These are phyloP conservation scores for Chytriomyces hyalinus DNA, from an alignment of 192 early-diverging fungal genomes.

Conservation along the genomic window DNA sequence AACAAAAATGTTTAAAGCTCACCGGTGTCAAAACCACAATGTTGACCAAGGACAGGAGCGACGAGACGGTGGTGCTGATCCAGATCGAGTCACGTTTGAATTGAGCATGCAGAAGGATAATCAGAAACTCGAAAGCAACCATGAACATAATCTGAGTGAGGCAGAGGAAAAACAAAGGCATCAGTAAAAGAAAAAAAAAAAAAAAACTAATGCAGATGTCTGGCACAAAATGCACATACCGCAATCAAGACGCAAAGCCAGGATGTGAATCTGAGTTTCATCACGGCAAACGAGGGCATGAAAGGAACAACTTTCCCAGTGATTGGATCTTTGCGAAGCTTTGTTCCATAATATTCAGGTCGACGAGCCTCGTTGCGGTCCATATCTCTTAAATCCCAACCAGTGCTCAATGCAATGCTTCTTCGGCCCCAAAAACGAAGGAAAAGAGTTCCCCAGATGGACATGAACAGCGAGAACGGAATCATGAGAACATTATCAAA, in stretches of 20 bases:
- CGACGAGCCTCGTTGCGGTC: slow-evolving; percentile 58
- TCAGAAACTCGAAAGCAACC: slow-evolving; percentile 35
- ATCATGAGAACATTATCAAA: slow-evolving; percentile 68
- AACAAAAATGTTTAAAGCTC: slow-evolving; percentile 37
- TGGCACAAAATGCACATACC: not conserved
- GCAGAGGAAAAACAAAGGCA: slow-evolving; percentile 23
- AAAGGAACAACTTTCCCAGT: slow-evolving; percentile 52
- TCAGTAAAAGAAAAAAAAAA: not conserved
- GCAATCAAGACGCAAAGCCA: slow-evolving; percentile 6
- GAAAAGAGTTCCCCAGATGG: slow-evolving; percentile 64
- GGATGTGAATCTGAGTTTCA: not conserved
- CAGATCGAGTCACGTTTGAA: not conserved
- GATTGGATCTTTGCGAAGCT: slow-evolving; percentile 52
- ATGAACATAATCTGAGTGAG: slow-evolving; percentile 37
- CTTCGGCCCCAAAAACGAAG: slow-evolving; percentile 69
- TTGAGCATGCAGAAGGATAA: slow-evolving; percentile 30
- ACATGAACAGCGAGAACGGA: slow-evolving; percentile 65
- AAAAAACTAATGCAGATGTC: not conserved
- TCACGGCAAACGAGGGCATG: not conserved
- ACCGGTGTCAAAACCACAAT: slow-evolving; percentile 62
- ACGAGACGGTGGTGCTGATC: slow-evolving; percentile 40
- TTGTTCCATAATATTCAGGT: slow-evolving; percentile 64
- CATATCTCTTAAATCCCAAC: slow-evolving; percentile 63
- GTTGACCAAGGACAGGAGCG: slow-evolving; percentile 55
- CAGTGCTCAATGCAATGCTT: slow-evolving; percentile 49